Percentiles rank a stretch among this genome's conserved stretches.
phyloP scores from a whole-genome alignment of 2,329 filamentous ascomycete species.

The Didymosphaeria variabile region DNA sequence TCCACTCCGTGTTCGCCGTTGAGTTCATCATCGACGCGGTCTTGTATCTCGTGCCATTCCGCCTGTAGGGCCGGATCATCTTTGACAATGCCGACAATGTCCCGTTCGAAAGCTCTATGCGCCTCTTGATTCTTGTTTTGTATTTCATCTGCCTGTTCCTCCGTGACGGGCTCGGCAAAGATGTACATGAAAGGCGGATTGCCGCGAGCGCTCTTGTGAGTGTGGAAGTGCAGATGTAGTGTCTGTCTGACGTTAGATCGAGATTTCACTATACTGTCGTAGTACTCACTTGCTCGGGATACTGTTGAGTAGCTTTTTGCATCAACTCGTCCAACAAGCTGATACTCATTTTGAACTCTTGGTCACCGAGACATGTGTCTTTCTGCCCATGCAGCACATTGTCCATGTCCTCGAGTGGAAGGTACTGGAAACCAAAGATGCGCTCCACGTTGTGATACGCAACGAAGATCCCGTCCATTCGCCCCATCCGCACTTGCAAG shows the following conservation, averaged over 20 bases:
- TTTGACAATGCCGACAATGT: constrained; percentile 59
- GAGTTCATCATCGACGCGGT: constrained; percentile 43
- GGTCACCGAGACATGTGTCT: constrained; percentile 74
- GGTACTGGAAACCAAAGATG: constrained; percentile 98
- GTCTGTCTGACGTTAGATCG: constrained; percentile 56
- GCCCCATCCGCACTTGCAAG: constrained; percentile 92
- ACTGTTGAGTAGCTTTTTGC: constrained; percentile 76
- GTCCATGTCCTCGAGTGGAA: constrained; percentile 88
- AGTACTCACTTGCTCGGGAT: constrained; percentile 67
- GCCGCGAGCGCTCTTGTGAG: constrained; percentile 60
- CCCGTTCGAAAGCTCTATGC: constrained; percentile 73
- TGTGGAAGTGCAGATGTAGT: constrained; percentile 83
- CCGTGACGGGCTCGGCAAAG: constrained; percentile 84
- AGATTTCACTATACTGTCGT: neutral
- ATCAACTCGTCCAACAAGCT: constrained; percentile 80
- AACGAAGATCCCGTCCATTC: constrained; percentile 98
- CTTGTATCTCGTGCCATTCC: constrained; percentile 44
- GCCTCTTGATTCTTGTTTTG: constrained; percentile 72
- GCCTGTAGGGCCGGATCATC: constrained; percentile 40
- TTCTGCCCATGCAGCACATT: constrained; percentile 81
- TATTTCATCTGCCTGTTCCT: constrained; percentile 75
- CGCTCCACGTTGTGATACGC: constrained; percentile 94
- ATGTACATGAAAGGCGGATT: constrained; percentile 80
- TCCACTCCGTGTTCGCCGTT: constrained; percentile 32
- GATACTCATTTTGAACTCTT: constrained; percentile 86